Conservation (phyloP, 495 filamentous ascomycete species). For the Chaetomium fimeti region DNA sequence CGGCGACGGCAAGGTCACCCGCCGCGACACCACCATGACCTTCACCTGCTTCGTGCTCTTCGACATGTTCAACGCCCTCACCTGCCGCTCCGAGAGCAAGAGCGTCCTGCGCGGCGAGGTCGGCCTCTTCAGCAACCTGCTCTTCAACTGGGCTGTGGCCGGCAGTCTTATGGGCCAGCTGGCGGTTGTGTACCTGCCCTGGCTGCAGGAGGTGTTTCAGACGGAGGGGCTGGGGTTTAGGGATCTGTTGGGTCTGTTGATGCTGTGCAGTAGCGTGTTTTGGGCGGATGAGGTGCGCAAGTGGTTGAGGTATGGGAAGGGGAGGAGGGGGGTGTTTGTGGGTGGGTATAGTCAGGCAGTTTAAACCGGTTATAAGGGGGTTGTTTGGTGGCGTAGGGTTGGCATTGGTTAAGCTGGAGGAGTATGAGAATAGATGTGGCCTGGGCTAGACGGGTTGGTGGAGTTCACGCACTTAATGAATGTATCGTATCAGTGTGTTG, state of each 20-base stretch:
- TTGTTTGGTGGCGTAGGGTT: not conserved
- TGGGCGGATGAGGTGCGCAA: conserved; percentile 93
- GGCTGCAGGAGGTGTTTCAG: conserved; percentile 90
- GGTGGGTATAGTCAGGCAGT: conserved; percentile 53
- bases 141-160: conserved; percentile 93
- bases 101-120: conserved; percentile 84
- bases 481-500: too few relatives aligned
- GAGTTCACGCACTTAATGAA: not conserved
- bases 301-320: conserved; percentile 54
- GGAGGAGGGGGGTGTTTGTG: conserved; percentile 40
- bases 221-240: conserved; percentile 75
- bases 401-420: conserved; percentile 14
- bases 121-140: conserved; percentile 74
- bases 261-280: conserved; percentile 82
- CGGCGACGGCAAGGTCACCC: conserved; percentile 73
- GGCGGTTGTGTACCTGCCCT: conserved; percentile 89
- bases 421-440: conserved; percentile 9
- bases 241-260: conserved; percentile 69
- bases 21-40: conserved; percentile 97
- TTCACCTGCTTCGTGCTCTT: conserved; percentile 98
- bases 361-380: conserved; percentile 22
- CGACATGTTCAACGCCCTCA: conserved; percentile 97
- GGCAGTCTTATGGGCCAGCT: conserved; percentile 81
- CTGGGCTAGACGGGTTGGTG: conserved; percentile 8
- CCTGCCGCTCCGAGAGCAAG: conserved; percentile 89